Evolutionary conservation across 202 grass and related monocot species (phyloP).

Genomic region (Cymbopogon flexuosus): DNA sequence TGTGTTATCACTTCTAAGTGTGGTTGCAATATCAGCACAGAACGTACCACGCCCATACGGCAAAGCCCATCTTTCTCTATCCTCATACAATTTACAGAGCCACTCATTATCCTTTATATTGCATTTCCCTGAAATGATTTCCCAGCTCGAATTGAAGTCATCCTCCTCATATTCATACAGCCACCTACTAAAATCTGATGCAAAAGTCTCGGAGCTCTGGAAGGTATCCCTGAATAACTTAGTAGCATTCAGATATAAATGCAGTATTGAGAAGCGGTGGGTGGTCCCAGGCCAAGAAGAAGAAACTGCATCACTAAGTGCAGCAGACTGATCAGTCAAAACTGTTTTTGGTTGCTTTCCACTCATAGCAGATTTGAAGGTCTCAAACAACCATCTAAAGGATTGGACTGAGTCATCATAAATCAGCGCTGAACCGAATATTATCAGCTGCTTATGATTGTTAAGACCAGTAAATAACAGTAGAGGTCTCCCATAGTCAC

Average conservation of each 20-base stretch:
- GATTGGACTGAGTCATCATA: conserved; percentile 69
- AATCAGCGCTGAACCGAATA: conserved; percentile 67
- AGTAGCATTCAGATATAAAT: conserved; percentile 59
- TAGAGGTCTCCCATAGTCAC: conserved; percentile 57
- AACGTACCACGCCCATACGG: conserved; percentile 55
- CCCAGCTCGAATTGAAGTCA: conserved; percentile 58
- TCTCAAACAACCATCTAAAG: conserved; percentile 76
- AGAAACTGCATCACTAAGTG: conserved; percentile 52
- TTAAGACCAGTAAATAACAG: conserved; percentile 78
- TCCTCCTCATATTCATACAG: conserved; percentile 61
- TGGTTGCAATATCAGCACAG: conserved; percentile 57
- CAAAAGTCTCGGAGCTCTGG: conserved; percentile 52
- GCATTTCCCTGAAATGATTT: conserved; percentile 58
- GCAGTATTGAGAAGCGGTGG: conserved; percentile 53
- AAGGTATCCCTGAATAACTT: conserved; percentile 50
- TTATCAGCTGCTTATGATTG: conserved; percentile 69
- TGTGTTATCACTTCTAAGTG: conserved; percentile 56
- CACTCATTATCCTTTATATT: conserved; percentile 78
- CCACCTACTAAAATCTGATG: conserved; percentile 56
- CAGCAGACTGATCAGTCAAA: conserved; percentile 45
- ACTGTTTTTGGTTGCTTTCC: conserved; percentile 81
- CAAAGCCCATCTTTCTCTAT: conserved; percentile 77
- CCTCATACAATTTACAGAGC: conserved; percentile 60
- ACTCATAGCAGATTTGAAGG: conserved; percentile 69
- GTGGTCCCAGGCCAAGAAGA: conserved; percentile 54